Evolutionary conservation across 208 protist genomes (phyloP).

Genomic region (Leishmania gerbilli): DNA sequence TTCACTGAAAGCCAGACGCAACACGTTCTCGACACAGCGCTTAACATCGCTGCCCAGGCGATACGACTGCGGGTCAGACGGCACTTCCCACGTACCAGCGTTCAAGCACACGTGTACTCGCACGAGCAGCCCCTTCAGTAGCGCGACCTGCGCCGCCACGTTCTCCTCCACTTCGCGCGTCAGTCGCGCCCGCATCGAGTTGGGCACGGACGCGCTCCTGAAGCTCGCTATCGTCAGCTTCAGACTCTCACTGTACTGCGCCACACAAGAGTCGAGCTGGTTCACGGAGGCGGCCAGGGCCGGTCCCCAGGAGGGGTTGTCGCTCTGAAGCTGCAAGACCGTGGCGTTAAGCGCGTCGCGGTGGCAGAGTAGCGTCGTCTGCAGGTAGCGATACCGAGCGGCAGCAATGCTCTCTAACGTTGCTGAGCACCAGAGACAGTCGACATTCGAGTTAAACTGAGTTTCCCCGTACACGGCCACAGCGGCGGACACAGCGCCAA

Average conservation of each 20-base stretch:
- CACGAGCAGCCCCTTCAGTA: constrained; percentile 34
- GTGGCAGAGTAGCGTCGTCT: constrained; percentile 34
- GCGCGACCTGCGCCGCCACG: constrained; percentile 28
- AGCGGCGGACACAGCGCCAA: constrained; percentile 64
- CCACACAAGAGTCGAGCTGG: constrained; percentile 26
- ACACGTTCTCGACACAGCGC: constrained; percentile 40
- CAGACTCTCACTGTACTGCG: constrained; percentile 29
- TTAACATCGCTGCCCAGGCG: constrained; percentile 46
- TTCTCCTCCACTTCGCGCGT: constrained; percentile 45
- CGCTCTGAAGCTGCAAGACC: constrained; percentile 63
- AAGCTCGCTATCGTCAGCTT: constrained; percentile 30
- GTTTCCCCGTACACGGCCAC: constrained; percentile 64
- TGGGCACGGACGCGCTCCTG: constrained; percentile 38
- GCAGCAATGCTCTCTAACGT: constrained; percentile 84
- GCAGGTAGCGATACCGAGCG: constrained; percentile 65
- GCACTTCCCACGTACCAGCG: constrained; percentile 34
- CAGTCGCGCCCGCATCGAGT: constrained; percentile 59
- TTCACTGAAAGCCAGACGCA: constrained; percentile 51
- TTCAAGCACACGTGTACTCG: constrained; percentile 33
- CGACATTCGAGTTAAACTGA: constrained; percentile 51
- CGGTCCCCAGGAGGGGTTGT: constrained; percentile 38
- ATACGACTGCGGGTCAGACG: constrained; percentile 31
- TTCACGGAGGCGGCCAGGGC: constrained; percentile 20
- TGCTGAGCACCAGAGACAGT: constrained; percentile 75
- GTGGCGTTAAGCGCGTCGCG: constrained; percentile 30